Conservation (phyloP, 1,139 yeast genomes). For the Magnusiomyces fungicola region DNA sequence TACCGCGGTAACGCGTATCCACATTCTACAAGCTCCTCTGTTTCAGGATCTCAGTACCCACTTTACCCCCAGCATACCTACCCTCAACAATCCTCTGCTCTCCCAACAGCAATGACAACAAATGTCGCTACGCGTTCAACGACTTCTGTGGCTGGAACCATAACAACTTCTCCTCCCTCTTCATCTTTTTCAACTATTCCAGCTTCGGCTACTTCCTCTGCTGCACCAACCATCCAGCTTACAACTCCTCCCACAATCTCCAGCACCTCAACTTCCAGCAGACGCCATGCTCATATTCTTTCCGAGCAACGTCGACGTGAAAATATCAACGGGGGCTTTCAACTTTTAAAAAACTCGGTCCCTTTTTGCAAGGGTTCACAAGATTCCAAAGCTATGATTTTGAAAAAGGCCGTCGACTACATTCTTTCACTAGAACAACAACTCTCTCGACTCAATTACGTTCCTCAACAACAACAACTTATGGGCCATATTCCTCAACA, state of each 20-base stretch:
- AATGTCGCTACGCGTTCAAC: too few relatives aligned
- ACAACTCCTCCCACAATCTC: slow-evolving; percentile 17
- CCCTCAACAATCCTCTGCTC: too few relatives aligned
- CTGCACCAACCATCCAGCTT: background rate
- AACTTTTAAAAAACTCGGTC: slow-evolving; percentile 34
- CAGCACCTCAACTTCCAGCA: background rate
- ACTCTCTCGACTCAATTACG: slow-evolving; percentile 19
- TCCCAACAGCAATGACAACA: too few relatives aligned
- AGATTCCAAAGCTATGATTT: slow-evolving; percentile 46
- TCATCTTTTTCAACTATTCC: background rate
- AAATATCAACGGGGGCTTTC: slow-evolving; percentile 41
- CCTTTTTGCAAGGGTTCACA: slow-evolving; percentile 38
- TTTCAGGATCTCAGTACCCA: too few relatives aligned
- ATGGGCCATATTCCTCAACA: slow-evolving; percentile 27
- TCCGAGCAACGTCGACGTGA: slow-evolving; percentile 42
- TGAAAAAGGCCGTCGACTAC: slow-evolving; percentile 82
- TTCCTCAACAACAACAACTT: slow-evolving; percentile 3
- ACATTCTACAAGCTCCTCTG: too few relatives aligned
- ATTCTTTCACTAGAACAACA: slow-evolving; percentile 41
- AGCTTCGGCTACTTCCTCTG: background rate
- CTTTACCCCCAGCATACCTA: too few relatives aligned
- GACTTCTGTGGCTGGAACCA: background rate
- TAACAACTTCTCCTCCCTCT: background rate
- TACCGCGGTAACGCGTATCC: too few relatives aligned
- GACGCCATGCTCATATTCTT: slow-evolving; percentile 39